Evolutionary conservation across 306 rosid species (phyloP), one percentile per base, ranked within the genome.

Genomic region (Corylus heterophylla): DNA sequence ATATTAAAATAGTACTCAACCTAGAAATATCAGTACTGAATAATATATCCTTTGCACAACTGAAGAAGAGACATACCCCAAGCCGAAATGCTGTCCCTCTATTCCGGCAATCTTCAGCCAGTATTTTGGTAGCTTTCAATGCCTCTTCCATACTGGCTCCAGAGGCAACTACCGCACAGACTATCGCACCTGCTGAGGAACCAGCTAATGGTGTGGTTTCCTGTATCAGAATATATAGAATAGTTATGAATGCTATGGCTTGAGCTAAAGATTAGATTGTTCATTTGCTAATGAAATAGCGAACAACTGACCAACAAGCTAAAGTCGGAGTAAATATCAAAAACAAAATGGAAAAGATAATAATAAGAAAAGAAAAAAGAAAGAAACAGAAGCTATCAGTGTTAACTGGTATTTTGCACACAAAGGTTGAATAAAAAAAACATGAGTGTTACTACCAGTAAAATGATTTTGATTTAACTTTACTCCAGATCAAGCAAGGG

Each of bases 151-250:
- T 95, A 67, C 89, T 90, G 39, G 93, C 92, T 76, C 98, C 97
- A 2, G 97, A 95, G 25, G 97, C 97, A 87, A 95, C 76, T 71
- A 91, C 97, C 14, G 97, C 98, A 81, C 97, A 95, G 51, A 92
- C 97, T 85, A 95, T 92, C 52, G 97, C 97, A 55, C 98, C 98
- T 4, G 98, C 98, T 4, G 98, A 95, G 63, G 97, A 93, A 90
- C 98, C 98, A 73, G 98, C 95, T 86, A 92, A 85, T 12, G 98
- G 98, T 27, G 98, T 94, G 54, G 92, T 89, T 77, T 92, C 97
- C 98, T 94, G 83, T 56, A 81, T 82, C 78, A 50, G 72, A 58
- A 73, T 25, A 83, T 12, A 78, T 56, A 81, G 49, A 67, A 12
- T 29, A 44, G 55, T 55, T 47, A 22, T 67, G 45, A 49, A 42